A percentile compares a stretch with the other conserved stretches of the same genome.
Conservation (phyloP, 129 eudicot genomes). For the Helianthus annuus region DNA sequence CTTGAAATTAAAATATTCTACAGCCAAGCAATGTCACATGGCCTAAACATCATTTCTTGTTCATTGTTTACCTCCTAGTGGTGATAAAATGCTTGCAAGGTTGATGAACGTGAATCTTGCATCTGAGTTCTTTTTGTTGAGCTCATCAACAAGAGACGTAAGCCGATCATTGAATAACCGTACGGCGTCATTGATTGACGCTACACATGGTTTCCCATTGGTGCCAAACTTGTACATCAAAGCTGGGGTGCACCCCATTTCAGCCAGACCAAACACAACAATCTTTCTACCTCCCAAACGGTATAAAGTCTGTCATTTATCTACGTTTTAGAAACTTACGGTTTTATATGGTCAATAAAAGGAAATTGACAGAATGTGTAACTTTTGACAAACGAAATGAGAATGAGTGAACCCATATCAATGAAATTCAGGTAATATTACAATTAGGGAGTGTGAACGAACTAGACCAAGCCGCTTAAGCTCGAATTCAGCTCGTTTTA, state of each 20-base stretch:
- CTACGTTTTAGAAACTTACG: background rate
- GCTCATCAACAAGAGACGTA: conserved; percentile 35
- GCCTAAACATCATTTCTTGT: background rate
- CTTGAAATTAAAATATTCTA: too few species aligned
- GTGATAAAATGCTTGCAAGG: conserved; percentile 38
- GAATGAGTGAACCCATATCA: background rate
- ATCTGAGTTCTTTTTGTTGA: conserved; percentile 28
- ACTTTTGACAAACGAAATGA: background rate
- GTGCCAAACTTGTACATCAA: conserved; percentile 15
- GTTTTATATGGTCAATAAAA: background rate
- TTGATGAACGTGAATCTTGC: conserved; percentile 42
- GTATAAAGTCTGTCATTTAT: conserved; percentile 37
- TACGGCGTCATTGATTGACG: conserved; percentile 18
- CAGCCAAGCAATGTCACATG: background rate
- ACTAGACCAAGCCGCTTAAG: too few species aligned
- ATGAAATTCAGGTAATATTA: background rate
- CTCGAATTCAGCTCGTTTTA: too few species aligned
- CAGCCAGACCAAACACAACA: conserved; percentile 39
- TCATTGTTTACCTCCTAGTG: conserved; percentile 29
- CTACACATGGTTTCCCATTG: conserved; percentile 27
- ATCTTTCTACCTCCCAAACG: conserved; percentile 48
- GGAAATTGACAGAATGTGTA: background rate
- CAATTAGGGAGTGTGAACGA: background rate
- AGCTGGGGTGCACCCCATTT: conserved; percentile 45
- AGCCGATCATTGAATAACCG: conserved; percentile 43